phyloP scores from a whole-genome alignment of 768 basidiomycete species.

The Suillus subluteus region DNA sequence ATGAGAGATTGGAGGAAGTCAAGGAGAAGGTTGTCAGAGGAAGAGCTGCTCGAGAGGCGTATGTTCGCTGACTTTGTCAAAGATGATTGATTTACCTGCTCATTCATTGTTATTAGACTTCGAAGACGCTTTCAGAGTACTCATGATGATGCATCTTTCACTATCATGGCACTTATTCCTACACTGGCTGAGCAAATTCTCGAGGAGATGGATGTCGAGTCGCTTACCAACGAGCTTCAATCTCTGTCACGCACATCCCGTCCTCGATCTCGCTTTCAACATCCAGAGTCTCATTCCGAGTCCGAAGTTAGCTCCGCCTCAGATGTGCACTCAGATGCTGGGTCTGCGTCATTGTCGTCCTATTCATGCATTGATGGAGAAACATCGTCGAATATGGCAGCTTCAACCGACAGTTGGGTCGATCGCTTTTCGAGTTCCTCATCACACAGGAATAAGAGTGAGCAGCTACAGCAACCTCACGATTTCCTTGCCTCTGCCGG shows the following conservation, averaged over 20 bases:
- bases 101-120: conserved; percentile 47
- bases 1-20: conserved; percentile 64
- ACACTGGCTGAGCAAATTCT: conserved; percentile 67
- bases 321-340: conserved; percentile 49
- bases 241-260: conserved; percentile 42
- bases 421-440: conserved; percentile 37
- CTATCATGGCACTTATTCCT: conserved; percentile 69
- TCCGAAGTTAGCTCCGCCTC: conserved; percentile 41
- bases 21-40: conserved; percentile 65
- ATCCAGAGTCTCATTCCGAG: conserved; percentile 34
- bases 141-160: conserved; percentile 78
- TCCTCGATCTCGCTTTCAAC: conserved; percentile 18
- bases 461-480: conserved; percentile 16
- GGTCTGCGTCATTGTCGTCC: conserved; percentile 44
- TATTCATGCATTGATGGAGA: conserved; percentile 43
- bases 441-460: not conserved
- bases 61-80: conserved; percentile 34
- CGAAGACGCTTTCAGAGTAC: conserved; percentile 75
- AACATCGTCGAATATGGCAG: conserved; percentile 35
- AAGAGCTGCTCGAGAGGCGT: conserved; percentile 70
- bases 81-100: conserved; percentile 9
- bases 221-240: conserved; percentile 60
- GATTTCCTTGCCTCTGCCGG: conserved; percentile 19
- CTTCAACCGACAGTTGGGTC: conserved; percentile 48
- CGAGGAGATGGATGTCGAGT: conserved; percentile 78